Evolutionary conservation across 2,329 filamentous ascomycete species (phyloP).

Genomic region (Epichloe gansuensis): DNA sequence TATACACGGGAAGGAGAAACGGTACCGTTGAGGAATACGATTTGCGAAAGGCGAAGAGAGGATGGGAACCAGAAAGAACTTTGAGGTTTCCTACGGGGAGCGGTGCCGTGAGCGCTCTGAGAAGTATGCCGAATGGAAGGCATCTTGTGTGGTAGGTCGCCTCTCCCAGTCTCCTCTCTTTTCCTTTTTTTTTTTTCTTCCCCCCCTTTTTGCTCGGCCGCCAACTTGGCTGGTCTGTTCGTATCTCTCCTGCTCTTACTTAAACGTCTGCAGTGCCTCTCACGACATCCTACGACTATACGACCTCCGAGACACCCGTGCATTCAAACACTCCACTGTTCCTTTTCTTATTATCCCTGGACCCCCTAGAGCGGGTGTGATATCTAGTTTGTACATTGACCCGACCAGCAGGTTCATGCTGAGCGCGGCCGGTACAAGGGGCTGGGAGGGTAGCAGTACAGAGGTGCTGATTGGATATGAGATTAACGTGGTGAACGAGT

Average conservation of each 20-base stretch:
- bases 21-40: constrained; percentile 90
- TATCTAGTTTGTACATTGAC: constrained; percentile 76
- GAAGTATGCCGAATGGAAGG: constrained; percentile 82
- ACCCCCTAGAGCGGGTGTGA: constrained; percentile 68
- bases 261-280: constrained; percentile 48
- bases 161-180: neutral
- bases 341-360: constrained; percentile 96
- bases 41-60: constrained; percentile 56
- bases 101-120: constrained; percentile 76
- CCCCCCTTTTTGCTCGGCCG: neutral
- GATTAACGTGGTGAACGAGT: constrained; percentile 36
- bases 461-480: constrained; percentile 93
- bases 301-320: constrained; percentile 58
- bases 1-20: constrained; percentile 85
- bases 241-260: neutral
- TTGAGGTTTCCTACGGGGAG: constrained; percentile 85
- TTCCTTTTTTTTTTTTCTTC: neutral
- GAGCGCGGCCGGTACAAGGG: constrained; percentile 78
- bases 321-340: constrained; percentile 61
- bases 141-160: constrained; percentile 62
- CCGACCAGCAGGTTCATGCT: constrained; percentile 84
- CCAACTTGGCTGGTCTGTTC: neutral
- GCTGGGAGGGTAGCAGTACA: constrained; percentile 85
- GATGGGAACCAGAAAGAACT: constrained; percentile 61
- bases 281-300: constrained; percentile 91